Percentiles rank a stretch among this genome's conserved stretches.
Evolutionary conservation across 192 early-diverging fungal species (phyloP).

Genomic region (Lobosporangium transversale): DNA sequence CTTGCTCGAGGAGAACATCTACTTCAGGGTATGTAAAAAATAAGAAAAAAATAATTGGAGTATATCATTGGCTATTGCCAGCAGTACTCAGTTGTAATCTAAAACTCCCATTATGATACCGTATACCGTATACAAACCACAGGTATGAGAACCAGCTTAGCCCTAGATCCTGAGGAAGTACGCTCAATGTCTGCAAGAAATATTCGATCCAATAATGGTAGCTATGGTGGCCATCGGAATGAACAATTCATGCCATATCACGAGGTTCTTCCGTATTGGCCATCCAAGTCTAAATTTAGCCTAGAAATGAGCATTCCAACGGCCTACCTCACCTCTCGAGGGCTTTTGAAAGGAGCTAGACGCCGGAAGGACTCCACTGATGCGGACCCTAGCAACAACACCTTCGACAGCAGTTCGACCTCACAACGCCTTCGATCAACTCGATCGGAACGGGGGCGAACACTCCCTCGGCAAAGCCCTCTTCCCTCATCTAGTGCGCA

Average conservation of each 20-base stretch:
- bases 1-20: slow-evolving; percentile 45
- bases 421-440: neutral
- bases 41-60: too few relatives aligned
- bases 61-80: neutral
- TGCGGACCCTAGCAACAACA: neutral
- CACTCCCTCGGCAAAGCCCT: neutral
- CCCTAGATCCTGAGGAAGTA: slow-evolving; percentile 38
- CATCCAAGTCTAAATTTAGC: slow-evolving; percentile 30
- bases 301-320: slow-evolving; percentile 43
- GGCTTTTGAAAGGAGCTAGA: slow-evolving; percentile 42
- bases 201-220: slow-evolving; percentile 13
- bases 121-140: neutral
- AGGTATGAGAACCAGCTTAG: slow-evolving; percentile 49
- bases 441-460: neutral
- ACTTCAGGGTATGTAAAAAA: slow-evolving; percentile 35
- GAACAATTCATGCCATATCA: slow-evolving; percentile 16
- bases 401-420: slow-evolving; percentile 1
- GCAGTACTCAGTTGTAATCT: neutral
- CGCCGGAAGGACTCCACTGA: too few relatives aligned
- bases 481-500: neutral
- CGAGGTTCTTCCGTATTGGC: slow-evolving; percentile 38
- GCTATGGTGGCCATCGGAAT: neutral
- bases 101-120: neutral
- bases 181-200: slow-evolving; percentile 6
- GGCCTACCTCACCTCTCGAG: slow-evolving; percentile 36